Evolutionary conservation across 345 rosid genomes (phyloP), one percentile per base, ranked within the genome.

Genomic region (Streptanthus diversifolius): DNA sequence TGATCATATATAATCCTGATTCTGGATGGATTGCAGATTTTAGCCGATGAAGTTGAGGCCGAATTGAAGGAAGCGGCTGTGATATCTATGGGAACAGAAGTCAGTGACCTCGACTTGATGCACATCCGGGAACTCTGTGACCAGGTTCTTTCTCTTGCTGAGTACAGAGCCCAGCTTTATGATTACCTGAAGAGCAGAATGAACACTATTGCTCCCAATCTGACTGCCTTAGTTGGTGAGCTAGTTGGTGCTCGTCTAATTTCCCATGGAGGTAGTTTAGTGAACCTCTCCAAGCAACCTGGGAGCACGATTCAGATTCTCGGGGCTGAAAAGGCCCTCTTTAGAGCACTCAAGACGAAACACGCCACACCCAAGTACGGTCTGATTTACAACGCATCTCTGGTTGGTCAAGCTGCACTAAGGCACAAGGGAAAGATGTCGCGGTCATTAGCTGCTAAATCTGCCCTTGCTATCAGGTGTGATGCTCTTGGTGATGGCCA

Each of bases 61-160:
- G 90, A 84, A 15, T 30, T 89, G 74, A 91, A 91, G 80, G 96
- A 88, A 67, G 93, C 93, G 3, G 83, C 93, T 30, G 68, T 85
- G 66, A 87, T 87, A 82, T 91, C 93, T 2, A 87, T 89, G 97
- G 96, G 93, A 52, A 85, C 91, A 5, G 97, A 91, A 82, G 77
- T 89, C 35, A 91, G 77, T 80, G 97, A 91, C 5, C 82, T 86
- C 11, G 96, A 91, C 79, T 74, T 91, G 74, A 3, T 79, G n/a
- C 87, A 86, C 55, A 89, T 91, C 32, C 80, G 81, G 68, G 91
- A 91, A 66, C 89, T 85, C 24, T 83, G 90, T 66, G 90, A 84
- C 62, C 93, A 90, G 75, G 96, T 84, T 60, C 62, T 86, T 21
- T 85, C 91, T 13, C 87, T 90, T 6, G 32, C 93, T 5, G 91